These are phyloP conservation scores for Aspergillus carbonarius DNA, from an alignment of 2,329 filamentous ascomycete genomes.

Conservation along the genomic window DNA sequence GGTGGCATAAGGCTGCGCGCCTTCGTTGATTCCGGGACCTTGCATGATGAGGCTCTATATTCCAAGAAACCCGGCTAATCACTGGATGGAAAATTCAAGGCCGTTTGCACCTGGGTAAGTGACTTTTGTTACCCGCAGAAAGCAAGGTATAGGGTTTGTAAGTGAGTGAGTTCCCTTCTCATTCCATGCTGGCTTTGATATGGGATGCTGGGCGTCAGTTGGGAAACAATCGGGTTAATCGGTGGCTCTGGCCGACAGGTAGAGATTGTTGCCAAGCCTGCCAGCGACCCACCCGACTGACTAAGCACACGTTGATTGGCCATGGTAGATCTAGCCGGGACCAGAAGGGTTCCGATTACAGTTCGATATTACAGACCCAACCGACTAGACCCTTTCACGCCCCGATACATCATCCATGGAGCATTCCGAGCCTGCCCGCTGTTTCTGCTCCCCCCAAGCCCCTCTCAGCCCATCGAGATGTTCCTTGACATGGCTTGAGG, in stretches of 20 bases:
- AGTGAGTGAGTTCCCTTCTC: not conserved
- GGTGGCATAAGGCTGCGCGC: conserved; percentile 27
- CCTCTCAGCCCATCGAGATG: not conserved
- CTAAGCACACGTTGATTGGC: too few species aligned
- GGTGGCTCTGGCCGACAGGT: too few species aligned
- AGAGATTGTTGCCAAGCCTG: too few species aligned
- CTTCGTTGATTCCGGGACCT: conserved; percentile 15
- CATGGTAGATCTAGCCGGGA: too few species aligned
- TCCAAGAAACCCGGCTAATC: not conserved
- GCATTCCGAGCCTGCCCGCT: not conserved
- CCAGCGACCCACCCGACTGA: too few species aligned
- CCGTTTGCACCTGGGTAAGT: not conserved
- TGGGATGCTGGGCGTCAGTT: not conserved
- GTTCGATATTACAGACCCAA: too few species aligned
- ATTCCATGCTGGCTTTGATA: not conserved
- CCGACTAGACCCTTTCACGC: too few species aligned
- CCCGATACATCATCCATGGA: not conserved
- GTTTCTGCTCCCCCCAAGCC: not conserved
- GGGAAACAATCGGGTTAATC: too few species aligned
- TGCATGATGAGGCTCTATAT: conserved; percentile 4
- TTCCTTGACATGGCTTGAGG: not conserved
- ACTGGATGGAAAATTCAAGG: not conserved
- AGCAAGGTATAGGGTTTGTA: not conserved
- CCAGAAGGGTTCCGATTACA: too few species aligned
- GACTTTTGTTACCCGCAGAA: not conserved